Evolutionary conservation across 371 early-diverging fungal genomes (phyloP), one percentile per base, ranked within the genome.

Genomic region (Mortierella sp.): DNA sequence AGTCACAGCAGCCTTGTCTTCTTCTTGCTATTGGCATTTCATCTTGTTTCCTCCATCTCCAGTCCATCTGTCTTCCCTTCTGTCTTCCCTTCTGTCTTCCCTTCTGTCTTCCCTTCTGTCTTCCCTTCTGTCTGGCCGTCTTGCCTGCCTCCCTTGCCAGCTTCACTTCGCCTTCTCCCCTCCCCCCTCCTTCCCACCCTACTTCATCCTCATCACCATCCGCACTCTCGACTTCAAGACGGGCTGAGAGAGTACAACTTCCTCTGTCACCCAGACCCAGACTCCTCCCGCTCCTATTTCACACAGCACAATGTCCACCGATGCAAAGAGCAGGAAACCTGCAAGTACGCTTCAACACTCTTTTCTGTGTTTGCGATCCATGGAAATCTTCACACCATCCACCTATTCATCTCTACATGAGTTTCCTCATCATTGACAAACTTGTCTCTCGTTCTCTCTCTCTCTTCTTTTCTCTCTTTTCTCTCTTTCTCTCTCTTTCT

Each of bases 281-380:
- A n/a, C n/a, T n/a, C n/a, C n/a, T n/a, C n/a, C n/a, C n/a, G n/a
- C n/a, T n/a, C 4, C 53, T 23, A 3, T 23, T 3, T 9, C 12
- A 11, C 4, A 19, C 23, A 16, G 11, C 18, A 51, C 1, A 72
- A 73, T 76, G 77, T 53, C 73, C 14, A 50, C 70, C 14, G 76
- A 75, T 43, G 52, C 65, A 16, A 81, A 81, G 59, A 75, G 68
- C 66, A 76, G 77, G 74, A 81, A 81, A 62, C 81, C 81, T 30
- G 72, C 73, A 51, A 81, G 81, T 81, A 76, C 18, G 30, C 18
- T 18, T 57, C 23, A 3, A 3, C 37, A 9, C 37, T 37, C 37
- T 37, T 37, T 9, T 37, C 37, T 37, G 37, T 37, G 37, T 37
- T 37, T 37, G 37, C 37, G 9, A 37, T 37, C 37, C n/a, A n/a